These are phyloP conservation scores for Zoysia matrella DNA, from an alignment of 202 grass and related monocot species.

Conservation along the genomic window DNA sequence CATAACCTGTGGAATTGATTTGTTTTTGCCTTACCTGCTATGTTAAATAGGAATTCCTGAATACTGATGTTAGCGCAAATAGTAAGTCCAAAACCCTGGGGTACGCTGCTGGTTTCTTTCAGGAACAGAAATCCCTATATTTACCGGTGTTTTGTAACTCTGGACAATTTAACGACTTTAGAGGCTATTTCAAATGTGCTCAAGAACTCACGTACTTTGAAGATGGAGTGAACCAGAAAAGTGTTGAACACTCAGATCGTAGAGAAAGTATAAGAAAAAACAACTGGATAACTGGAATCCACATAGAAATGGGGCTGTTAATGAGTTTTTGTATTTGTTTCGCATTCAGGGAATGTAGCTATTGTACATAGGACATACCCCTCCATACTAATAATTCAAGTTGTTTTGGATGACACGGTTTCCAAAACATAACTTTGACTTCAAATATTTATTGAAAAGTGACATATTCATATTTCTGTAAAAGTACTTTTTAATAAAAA, in stretches of 20 bases:
- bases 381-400: no score
- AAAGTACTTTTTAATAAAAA: no score
- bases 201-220: background rate
- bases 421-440: no score
- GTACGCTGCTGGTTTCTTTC: background rate
- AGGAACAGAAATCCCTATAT: background rate
- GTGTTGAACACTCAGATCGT: background rate
- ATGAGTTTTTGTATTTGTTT: background rate
- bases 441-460: no score
- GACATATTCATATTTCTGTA: no score
- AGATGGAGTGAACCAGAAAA: background rate
- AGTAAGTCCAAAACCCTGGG: background rate
- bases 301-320: background rate
- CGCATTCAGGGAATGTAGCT: background rate
- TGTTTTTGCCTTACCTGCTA: background rate
- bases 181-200: background rate
- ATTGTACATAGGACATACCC: background rate
- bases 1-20: background rate
- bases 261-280: background rate
- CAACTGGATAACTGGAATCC: background rate
- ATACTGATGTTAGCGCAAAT: background rate
- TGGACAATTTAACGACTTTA: background rate
- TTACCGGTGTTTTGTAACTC: background rate
- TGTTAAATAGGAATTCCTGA: background rate
- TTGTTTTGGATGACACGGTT: no score